Evolutionary conservation across 2,329 filamentous ascomycete genomes (phyloP).

Genomic region (Chaetomiaceae sp.): DNA sequence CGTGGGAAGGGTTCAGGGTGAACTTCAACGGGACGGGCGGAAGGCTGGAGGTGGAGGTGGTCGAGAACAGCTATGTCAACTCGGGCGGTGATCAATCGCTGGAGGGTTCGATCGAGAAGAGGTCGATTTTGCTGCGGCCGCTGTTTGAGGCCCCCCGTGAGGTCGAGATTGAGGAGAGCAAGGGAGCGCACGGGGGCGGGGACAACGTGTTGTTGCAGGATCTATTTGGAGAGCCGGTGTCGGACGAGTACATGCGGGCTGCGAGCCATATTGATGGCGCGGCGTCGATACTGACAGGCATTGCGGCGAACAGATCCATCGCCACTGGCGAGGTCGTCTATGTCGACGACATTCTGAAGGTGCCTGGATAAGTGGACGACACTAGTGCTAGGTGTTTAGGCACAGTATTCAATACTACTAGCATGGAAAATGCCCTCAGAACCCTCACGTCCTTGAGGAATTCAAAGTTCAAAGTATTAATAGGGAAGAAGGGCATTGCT

Average conservation of each 20-base stretch:
- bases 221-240: conserved; percentile 50
- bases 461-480: too few relatives aligned
- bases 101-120: conserved; percentile 50
- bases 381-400: too few relatives aligned
- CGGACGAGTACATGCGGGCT: conserved; percentile 50
- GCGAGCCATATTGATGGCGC: conserved; percentile 58
- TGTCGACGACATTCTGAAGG: conserved; percentile 47
- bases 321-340: conserved; percentile 53
- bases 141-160: conserved; percentile 55
- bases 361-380: conserved; percentile 27
- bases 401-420: too few relatives aligned
- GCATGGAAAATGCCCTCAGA: too few relatives aligned
- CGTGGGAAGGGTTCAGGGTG: conserved; percentile 58
- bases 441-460: too few relatives aligned
- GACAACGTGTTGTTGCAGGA: conserved; percentile 55
- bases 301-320: conserved; percentile 56
- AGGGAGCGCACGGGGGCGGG: conserved; percentile 57
- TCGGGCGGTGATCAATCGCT: conserved; percentile 54
- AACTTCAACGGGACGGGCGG: conserved; percentile 57
- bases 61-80: conserved; percentile 60
- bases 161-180: conserved; percentile 47
- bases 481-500: too few relatives aligned
- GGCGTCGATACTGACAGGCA: conserved; percentile 55
- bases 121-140: conserved; percentile 46
- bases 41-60: conserved; percentile 56